Evolutionary conservation across 2,329 filamentous ascomycete genomes (phyloP).

Genomic region (Scleromitrula shiraiana): DNA sequence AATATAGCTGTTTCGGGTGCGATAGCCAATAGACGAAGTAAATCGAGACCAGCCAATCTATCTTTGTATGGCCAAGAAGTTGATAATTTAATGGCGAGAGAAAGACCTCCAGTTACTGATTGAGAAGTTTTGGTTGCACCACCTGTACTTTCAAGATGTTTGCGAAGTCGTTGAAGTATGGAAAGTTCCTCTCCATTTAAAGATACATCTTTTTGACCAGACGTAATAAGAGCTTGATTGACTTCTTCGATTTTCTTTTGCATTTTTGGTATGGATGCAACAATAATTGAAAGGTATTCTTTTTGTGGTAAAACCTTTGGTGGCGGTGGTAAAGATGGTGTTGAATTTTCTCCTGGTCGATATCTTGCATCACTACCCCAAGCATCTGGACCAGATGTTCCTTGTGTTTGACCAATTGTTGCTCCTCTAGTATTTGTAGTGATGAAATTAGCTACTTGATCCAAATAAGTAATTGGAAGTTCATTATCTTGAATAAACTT

Average conservation of each 20-base stretch:
- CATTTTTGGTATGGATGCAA: conserved; percentile 63
- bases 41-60: conserved; percentile 75
- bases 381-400: conserved; percentile 46
- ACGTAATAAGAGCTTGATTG: conserved; percentile 63
- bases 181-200: conserved; percentile 66
- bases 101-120: conserved; percentile 47
- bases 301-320: conserved; percentile 66
- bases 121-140: conserved; percentile 30
- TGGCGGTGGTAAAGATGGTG: conserved; percentile 31
- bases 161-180: conserved; percentile 51
- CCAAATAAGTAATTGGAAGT: conserved; percentile 76
- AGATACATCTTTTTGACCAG: conserved; percentile 64
- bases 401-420: conserved; percentile 59
- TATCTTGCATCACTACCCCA: conserved; percentile 75
- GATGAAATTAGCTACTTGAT: conserved; percentile 91
- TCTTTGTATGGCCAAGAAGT: conserved; percentile 74
- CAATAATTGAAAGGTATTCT: conserved; percentile 68
- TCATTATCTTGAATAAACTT: conserved; percentile 89
- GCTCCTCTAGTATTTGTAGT: conserved; percentile 81
- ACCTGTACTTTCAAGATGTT: conserved; percentile 54
- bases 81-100: conserved; percentile 62
- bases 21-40: conserved; percentile 74
- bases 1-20: conserved; percentile 58
- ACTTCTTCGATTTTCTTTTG: conserved; percentile 69
- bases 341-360: conserved; percentile 57